phyloP scores from a whole-genome alignment of 257 asterid species.

The Solanum pinnatisectum region DNA sequence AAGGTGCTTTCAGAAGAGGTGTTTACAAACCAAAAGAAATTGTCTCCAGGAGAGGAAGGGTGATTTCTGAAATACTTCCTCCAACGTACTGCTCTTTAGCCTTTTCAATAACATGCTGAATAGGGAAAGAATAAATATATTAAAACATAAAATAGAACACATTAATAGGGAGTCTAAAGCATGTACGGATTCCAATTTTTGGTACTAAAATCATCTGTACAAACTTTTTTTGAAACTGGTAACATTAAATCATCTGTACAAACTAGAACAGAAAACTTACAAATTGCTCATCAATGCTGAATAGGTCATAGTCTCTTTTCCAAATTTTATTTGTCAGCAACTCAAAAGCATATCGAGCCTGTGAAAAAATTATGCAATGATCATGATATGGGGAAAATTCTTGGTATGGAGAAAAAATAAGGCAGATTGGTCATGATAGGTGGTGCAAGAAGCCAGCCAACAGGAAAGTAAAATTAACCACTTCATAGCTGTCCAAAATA shows the following conservation, averaged over 20 bases:
- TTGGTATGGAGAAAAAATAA: not conserved
- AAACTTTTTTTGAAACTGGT: not conserved
- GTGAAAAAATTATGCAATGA: constrained; percentile 19
- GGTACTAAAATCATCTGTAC: not conserved
- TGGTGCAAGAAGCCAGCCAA: not conserved
- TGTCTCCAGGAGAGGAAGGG: constrained; percentile 50
- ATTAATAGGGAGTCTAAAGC: not conserved
- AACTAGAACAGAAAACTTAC: constrained; percentile 36
- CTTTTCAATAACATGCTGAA: constrained; percentile 62
- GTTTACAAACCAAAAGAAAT: constrained; percentile 45
- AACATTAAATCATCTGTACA: not conserved
- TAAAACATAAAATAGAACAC: not conserved
- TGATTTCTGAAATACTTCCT: constrained; percentile 44
- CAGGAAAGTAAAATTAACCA: not conserved
- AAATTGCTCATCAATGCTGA: constrained; percentile 58
- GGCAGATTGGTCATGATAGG: not conserved
- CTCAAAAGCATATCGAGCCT: constrained; percentile 94
- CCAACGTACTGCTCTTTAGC: constrained; percentile 35
- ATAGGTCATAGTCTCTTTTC: constrained; percentile 93
- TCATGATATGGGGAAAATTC: not conserved
- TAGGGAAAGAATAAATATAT: constrained; percentile 8
- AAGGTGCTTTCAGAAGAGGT: not conserved
- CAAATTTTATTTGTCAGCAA: constrained; percentile 62
- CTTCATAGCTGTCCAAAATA: not conserved
- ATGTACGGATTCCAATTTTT: not conserved